These are phyloP conservation scores for Chloris gayana DNA, from an alignment of 176 grass and related monocot species.

Conservation along the genomic window DNA sequence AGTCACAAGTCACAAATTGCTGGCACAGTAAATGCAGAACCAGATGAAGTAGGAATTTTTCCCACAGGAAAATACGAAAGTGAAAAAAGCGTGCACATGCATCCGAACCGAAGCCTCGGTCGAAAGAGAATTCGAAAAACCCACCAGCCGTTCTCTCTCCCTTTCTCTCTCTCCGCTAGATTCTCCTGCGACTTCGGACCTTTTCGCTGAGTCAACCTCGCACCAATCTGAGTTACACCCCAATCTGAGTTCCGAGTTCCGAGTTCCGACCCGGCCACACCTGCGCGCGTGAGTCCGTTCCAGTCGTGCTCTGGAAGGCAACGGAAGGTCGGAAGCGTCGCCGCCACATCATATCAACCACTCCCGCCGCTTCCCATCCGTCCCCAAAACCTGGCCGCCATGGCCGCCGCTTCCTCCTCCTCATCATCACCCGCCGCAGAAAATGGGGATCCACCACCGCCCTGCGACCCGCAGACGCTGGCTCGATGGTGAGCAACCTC, in stretches of 20 bases:
- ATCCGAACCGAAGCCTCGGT: no score
- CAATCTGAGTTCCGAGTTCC: not conserved
- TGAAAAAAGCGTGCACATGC: no score
- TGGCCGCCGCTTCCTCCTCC: not conserved
- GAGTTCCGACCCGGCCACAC: not conserved
- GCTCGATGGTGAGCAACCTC: constrained; percentile 38
- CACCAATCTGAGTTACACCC: no score
- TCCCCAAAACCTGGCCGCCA: constrained; percentile 14
- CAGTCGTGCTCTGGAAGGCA: not conserved
- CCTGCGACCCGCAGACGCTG: constrained; percentile 29
- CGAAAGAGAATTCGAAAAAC: not conserved
- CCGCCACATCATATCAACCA: not conserved
- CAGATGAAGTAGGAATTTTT: no score
- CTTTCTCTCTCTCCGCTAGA: not conserved
- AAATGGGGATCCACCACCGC: not conserved
- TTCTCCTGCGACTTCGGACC: not conserved
- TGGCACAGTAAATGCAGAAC: no score
- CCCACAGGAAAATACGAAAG: no score
- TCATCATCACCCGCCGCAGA: not conserved
- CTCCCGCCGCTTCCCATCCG: not conserved
- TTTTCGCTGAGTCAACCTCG: not conserved
- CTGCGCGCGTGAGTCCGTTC: not conserved
- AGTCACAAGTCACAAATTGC: no score
- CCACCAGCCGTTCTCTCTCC: not conserved
- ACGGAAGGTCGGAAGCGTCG: not conserved